Conservation (phyloP, 2,329 filamentous ascomycete genomes). For the Biscogniauxia sp. region DNA sequence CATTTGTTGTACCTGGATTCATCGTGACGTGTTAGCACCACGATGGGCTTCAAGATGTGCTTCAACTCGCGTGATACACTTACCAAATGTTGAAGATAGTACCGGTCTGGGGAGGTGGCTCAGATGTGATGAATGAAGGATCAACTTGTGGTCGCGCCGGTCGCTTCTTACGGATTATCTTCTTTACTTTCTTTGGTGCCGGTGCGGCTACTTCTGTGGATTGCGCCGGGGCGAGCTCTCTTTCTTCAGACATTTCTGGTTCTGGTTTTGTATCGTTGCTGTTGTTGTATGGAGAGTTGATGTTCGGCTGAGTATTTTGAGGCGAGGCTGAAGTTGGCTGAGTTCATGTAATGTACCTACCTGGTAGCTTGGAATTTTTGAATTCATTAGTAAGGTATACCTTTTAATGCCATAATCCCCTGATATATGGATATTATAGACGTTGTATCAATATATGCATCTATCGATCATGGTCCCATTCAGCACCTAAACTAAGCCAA, state of each 20-base stretch:
- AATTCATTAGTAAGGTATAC: not conserved
- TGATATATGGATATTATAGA: not conserved
- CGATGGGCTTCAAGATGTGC: not conserved
- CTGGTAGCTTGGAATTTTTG: not conserved
- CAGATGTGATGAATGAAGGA: conserved; percentile 74
- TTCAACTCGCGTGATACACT: not conserved
- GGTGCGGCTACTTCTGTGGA: conserved; percentile 46
- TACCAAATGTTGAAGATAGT: conserved; percentile 97
- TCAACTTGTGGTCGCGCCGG: conserved; percentile 92
- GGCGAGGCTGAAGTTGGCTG: conserved; percentile 10
- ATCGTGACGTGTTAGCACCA: not conserved
- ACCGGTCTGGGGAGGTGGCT: conserved; percentile 87
- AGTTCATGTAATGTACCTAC: too few relatives aligned
- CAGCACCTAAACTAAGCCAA: too few relatives aligned
- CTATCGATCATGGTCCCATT: too few relatives aligned
- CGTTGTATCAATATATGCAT: too few relatives aligned
- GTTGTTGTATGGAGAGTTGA: conserved; percentile 1
- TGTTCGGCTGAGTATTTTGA: conserved; percentile 6
- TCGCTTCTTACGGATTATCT: conserved; percentile 82
- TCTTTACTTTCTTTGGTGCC: conserved; percentile 70
- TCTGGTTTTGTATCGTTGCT: not conserved
- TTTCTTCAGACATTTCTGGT: conserved; percentile 31
- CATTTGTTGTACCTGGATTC: conserved; percentile 75
- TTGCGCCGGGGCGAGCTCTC: conserved; percentile 26
- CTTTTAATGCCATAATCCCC: not conserved